These are phyloP conservation scores for Cucumis sativus DNA, from an alignment of 306 rosid genomes.

Conservation along the genomic window DNA sequence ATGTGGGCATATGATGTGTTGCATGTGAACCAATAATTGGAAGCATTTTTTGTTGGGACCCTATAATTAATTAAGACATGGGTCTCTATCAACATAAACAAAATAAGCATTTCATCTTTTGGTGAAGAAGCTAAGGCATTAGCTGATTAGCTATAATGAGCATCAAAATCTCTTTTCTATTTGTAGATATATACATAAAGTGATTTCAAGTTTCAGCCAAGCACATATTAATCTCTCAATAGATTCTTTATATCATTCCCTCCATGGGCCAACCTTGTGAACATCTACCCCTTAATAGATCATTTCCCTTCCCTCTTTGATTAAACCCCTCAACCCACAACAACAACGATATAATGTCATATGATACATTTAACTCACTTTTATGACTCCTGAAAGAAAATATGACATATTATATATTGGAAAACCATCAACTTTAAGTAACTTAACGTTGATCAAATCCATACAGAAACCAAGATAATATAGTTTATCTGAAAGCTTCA, in stretches of 20 bases:
- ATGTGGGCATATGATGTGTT: neutral
- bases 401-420: neutral
- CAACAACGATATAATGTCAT: too few species aligned
- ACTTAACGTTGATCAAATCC: neutral
- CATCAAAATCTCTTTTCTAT: too few species aligned
- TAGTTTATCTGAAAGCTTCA: neutral
- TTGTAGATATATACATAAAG: neutral
- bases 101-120: neutral
- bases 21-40: constrained; percentile 6
- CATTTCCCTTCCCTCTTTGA: too few species aligned
- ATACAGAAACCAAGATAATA: neutral
- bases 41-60: neutral
- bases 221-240: neutral
- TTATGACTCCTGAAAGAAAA: neutral
- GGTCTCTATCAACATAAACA: neutral
- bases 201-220: neutral
- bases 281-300: too few species aligned
- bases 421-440: neutral
- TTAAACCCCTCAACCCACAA: too few species aligned
- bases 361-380: too few species aligned
- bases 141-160: too few species aligned
- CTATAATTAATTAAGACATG: neutral
- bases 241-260: neutral
- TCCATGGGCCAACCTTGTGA: too few species aligned
- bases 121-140: neutral